Evolutionary conservation across 805 yeast species (phyloP), one percentile per base, ranked within the genome.

Genomic region (Yarrowia sp.): DNA sequence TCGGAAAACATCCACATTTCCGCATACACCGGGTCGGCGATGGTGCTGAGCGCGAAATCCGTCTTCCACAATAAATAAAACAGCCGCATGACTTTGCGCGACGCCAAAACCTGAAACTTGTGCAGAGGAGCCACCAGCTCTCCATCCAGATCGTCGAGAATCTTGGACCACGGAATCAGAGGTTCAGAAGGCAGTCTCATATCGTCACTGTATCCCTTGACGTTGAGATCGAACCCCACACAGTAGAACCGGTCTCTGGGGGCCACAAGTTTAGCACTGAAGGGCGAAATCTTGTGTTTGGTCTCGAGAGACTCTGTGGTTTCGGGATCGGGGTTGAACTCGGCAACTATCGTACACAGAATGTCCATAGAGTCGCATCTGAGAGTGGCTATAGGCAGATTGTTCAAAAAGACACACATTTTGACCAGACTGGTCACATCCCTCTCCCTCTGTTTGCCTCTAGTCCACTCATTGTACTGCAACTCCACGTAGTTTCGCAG

Each of bases 291-390:
- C 47, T 55, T 55, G 13, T 30, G 39, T 5, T 40, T 30, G n/a
- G 63, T 40, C 14, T 55, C 63, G 7, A 55, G 38, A 15, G 49
- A 17, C 20, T 24, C 63, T 10, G 47, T 17, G 13, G 30, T 19
- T 33, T 30, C 49, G 1, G 49, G 63, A 7, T 55, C 30, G 17
- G 63, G 63, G 44, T 55, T 42, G 50, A 38, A 58, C 19, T 58
- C 64, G 39, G 64, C 14, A 10, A 58, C 50, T 13, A 58, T 30
- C 2, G 64, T 43, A 40, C 64, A 43, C 9, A 58, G 19, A 12
- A 58, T 58, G 33, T 58, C 64, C 64, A 58, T 58, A 33, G 64
- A 58, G 50, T 58, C 64, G 19, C 64, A 58, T n/a, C 64, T 15
- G 6, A 58, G 33, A 2, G 50, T 58, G n/a, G 64, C 49, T 2